phyloP scores from a whole-genome alignment of 139 green algal species.

The Mesotaenium endlicherianum region DNA sequence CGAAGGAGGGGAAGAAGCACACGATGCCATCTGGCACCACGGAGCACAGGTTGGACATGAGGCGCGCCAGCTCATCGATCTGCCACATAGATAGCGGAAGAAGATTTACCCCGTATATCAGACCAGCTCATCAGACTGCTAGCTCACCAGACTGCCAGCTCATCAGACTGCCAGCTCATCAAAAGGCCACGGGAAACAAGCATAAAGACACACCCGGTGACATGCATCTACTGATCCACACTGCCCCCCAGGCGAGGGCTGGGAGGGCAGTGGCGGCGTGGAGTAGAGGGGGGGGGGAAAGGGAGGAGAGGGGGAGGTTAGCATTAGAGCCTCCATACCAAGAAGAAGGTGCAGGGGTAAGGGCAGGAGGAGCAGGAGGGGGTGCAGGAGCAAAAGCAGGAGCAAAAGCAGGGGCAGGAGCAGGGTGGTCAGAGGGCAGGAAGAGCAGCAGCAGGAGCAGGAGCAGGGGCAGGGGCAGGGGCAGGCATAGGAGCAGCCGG shows the following conservation, averaged over 20 bases:
- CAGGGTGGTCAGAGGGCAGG: not conserved
- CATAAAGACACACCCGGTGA: too few species aligned
- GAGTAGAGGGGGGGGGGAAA: not conserved
- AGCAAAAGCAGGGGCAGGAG: not conserved
- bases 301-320: not conserved
- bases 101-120: too few species aligned
- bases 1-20: conserved; percentile 89
- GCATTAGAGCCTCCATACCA: not conserved
- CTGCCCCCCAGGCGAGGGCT: not conserved
- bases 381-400: not conserved
- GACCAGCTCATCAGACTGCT: too few species aligned
- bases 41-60: conserved; percentile 53
- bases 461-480: not conserved
- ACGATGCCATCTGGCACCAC: conserved; percentile 79
- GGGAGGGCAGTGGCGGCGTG: not conserved
- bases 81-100: too few species aligned
- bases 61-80: conserved; percentile 55
- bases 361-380: not conserved
- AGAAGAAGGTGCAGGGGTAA: not conserved
- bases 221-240: too few species aligned
- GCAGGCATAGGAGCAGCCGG: not conserved
- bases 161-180: too few species aligned
- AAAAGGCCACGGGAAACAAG: too few species aligned
- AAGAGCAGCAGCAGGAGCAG: not conserved
- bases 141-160: too few species aligned